Evolutionary conservation across 495 filamentous ascomycete species (phyloP), one percentile per base, ranked within the genome.

Genomic region (Aspergillus homomorphus): DNA sequence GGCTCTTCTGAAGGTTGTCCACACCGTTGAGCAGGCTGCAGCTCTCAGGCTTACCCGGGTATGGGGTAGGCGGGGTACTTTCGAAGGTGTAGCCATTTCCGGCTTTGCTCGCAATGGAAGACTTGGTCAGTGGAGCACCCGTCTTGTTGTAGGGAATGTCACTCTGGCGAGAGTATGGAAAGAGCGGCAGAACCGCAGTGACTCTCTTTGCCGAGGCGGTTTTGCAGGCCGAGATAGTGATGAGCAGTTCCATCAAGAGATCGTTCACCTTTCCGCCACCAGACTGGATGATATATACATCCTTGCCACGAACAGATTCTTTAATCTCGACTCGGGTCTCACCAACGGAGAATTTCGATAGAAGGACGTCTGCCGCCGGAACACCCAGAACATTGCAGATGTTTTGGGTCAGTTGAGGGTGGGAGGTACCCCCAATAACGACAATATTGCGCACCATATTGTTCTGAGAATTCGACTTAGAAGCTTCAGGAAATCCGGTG

Each of bases 281-380:
- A 51, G 87, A 90, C 72, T 98, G 92, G 62, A 98, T 89, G 71
- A 97, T 95, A 74, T 95, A 96, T 67, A 98, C 93, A 81, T 98
- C 94, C 72, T 98, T 98, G 57, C 88, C 95, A 63, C 94, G 89
- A 43, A 98, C 92, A 21, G 90, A 95, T 76, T 98, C 94, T 66
- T 89, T 79, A 64, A 98, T 94, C 74, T 98, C 94, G 57, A 96
- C 91, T 30, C 95, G 86, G 57, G 89, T 97, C 73, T 98, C 95
- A 46, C 94, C 94, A 53, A 93, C 90, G 16, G 88, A 86, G 73
- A 98, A 98, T 76, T 96, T 97, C 62, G 81, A 85, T 53, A 98
- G 82, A 54, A 92, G 82, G 56, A 91, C 87, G 62, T 89, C 87
- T 28, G 90, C 89, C 2, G 84, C 81, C 1, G 92, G 89, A 55